Conservation (phyloP, 768 basidiomycete genomes). For the Calocera cornea region DNA sequence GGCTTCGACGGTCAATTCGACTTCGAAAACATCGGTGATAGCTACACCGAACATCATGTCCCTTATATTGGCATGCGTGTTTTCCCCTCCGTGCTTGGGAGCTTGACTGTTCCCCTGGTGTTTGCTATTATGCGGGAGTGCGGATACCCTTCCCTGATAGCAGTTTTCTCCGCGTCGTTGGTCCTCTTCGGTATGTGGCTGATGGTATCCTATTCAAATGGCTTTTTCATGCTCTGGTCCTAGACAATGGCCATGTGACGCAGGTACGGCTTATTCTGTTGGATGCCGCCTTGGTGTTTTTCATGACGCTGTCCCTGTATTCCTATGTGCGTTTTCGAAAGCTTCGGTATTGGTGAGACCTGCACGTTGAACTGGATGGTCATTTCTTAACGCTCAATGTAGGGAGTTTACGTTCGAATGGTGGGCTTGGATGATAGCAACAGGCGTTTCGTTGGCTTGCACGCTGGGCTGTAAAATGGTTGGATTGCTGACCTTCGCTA, state of each 20-base stretch:
- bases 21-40: constrained; percentile 93
- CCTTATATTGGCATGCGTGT: constrained; percentile 91
- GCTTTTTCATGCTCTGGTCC: not conserved
- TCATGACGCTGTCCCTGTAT: constrained; percentile 88
- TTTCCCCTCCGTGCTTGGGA: constrained; percentile 81
- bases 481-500: constrained; percentile 76
- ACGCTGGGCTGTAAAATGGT: constrained; percentile 98
- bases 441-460: constrained; percentile 88
- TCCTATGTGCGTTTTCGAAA: constrained; percentile 90
- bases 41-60: constrained; percentile 71
- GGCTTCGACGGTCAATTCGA: constrained; percentile 90
- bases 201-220: not conserved
- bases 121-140: constrained; percentile 97
- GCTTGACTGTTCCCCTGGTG: constrained; percentile 78
- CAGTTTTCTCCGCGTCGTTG: constrained; percentile 76
- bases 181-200: constrained; percentile 71
- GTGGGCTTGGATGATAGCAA: constrained; percentile 89
- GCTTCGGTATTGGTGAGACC: constrained; percentile 62
- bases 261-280: constrained; percentile 95
- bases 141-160: constrained; percentile 83
- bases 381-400: constrained; percentile 10
- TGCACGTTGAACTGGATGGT: not conserved
- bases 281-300: constrained; percentile 87
- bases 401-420: constrained; percentile 81
- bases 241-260: constrained; percentile 91